These are phyloP conservation scores for Leptodontidium sp. DNA, from an alignment of 2,329 filamentous ascomycete species.

Conservation along the genomic window DNA sequence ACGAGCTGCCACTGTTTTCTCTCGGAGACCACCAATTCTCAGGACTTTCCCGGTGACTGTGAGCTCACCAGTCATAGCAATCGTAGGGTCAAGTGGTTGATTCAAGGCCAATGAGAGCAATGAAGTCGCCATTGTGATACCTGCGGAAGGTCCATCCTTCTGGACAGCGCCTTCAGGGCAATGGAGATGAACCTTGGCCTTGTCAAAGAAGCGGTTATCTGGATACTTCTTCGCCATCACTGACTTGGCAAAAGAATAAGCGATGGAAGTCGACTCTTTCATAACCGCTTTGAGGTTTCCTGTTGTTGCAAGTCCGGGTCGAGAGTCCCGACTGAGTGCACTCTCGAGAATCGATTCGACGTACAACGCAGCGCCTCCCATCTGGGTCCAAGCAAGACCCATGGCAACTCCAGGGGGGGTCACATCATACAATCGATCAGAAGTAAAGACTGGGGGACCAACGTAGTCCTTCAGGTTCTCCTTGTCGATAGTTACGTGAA, in stretches of 20 bases:
- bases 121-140: constrained; percentile 98
- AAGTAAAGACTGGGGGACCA: constrained; percentile 92
- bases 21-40: constrained; percentile 89
- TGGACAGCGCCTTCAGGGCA: constrained; percentile 95
- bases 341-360: constrained; percentile 95
- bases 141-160: constrained; percentile 92
- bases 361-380: constrained; percentile 96
- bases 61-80: constrained; percentile 98
- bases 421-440: constrained; percentile 92
- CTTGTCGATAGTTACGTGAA: constrained; percentile 86
- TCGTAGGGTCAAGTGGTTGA: constrained; percentile 78
- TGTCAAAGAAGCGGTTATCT: constrained; percentile 94
- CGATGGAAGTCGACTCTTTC: constrained; percentile 96
- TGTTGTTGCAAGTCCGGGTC: constrained; percentile 86
- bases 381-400: constrained; percentile 97
- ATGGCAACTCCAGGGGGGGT: constrained; percentile 95
- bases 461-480: constrained; percentile 97
- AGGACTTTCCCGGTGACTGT: constrained; percentile 97
- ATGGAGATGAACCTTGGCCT: constrained; percentile 93
- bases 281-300: constrained; percentile 96
- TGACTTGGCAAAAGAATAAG: constrained; percentile 94
- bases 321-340: constrained; percentile 75
- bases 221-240: constrained; percentile 85
- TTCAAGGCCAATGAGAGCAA: constrained; percentile 86
- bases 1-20: constrained; percentile 96